Evolutionary conservation across 192 early-diverging fungal genomes (phyloP).

Genomic region (Geosiphon pyriformis): DNA sequence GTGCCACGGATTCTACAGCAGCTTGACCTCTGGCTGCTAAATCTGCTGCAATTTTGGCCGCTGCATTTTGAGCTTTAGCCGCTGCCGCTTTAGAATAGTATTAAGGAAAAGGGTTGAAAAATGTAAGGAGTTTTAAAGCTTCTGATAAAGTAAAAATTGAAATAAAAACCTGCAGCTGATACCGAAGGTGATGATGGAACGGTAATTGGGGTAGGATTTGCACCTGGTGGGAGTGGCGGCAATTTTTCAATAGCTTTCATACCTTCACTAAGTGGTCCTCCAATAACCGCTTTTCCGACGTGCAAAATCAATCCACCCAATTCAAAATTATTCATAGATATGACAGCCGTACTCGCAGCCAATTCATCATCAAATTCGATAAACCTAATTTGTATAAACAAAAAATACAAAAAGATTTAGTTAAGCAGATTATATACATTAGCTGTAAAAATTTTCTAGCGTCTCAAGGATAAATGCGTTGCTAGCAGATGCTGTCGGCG

Average conservation of each 20-base stretch:
- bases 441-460: not conserved
- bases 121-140: too few species aligned
- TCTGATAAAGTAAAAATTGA: too few species aligned
- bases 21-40: conserved; percentile 39
- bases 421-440: not conserved
- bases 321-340: conserved; percentile 73
- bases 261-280: conserved; percentile 71
- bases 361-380: conserved; percentile 67
- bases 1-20: conserved; percentile 45
- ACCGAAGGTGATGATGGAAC: conserved; percentile 28
- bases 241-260: conserved; percentile 70
- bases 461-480: not conserved
- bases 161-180: conserved; percentile 23
- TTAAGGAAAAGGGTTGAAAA: not conserved
- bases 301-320: conserved; percentile 67
- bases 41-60: conserved; percentile 41
- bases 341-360: conserved; percentile 55
- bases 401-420: not conserved
- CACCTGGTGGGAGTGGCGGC: conserved; percentile 27
- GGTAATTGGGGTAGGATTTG: conserved; percentile 17
- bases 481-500: not conserved
- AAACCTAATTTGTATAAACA: conserved; percentile 46
- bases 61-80: conserved; percentile 40
- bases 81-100: conserved; percentile 26
- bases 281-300: conserved; percentile 64